Evolutionary conservation across 2,329 filamentous ascomycete species (phyloP).

Genomic region (Fonsecaea erecta): DNA sequence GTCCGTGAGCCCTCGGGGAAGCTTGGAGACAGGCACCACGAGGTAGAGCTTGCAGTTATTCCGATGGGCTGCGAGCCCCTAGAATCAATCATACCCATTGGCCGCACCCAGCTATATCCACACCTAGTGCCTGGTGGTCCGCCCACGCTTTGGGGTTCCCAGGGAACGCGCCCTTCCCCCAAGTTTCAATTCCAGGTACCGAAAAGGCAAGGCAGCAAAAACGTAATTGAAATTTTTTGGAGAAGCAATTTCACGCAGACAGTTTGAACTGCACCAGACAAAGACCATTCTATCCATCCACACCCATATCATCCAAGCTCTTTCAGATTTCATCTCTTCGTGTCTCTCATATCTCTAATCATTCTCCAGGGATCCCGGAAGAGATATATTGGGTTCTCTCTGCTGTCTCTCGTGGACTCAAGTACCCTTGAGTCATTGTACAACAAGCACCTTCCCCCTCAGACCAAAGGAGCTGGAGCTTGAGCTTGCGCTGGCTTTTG

Average conservation of each 20-base stretch:
- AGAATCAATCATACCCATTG: background rate
- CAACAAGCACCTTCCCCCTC: background rate
- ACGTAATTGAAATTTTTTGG: background rate
- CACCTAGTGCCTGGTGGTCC: background rate
- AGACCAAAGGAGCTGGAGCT: background rate
- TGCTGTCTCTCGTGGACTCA: background rate
- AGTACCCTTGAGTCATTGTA: background rate
- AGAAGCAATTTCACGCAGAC: constrained; percentile 1
- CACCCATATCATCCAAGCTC: background rate
- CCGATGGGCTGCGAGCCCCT: background rate
- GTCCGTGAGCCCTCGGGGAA: background rate
- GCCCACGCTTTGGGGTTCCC: background rate
- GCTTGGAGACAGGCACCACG: background rate
- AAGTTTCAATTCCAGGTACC: background rate
- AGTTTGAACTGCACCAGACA: background rate
- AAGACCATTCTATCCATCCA: background rate
- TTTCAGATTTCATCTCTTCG: background rate
- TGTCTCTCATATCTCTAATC: background rate
- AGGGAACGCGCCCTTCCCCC: background rate
- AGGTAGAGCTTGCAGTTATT: background rate
- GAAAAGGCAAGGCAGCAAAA: background rate
- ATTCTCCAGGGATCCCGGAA: background rate
- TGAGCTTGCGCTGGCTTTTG: background rate
- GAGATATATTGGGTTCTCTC: background rate
- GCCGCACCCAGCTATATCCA: background rate